Percentiles rank a stretch among this genome's conserved stretches.
Evolutionary conservation across 2,329 filamentous ascomycete genomes (phyloP).

Genomic region (Arthrobotrys entomopaga): DNA sequence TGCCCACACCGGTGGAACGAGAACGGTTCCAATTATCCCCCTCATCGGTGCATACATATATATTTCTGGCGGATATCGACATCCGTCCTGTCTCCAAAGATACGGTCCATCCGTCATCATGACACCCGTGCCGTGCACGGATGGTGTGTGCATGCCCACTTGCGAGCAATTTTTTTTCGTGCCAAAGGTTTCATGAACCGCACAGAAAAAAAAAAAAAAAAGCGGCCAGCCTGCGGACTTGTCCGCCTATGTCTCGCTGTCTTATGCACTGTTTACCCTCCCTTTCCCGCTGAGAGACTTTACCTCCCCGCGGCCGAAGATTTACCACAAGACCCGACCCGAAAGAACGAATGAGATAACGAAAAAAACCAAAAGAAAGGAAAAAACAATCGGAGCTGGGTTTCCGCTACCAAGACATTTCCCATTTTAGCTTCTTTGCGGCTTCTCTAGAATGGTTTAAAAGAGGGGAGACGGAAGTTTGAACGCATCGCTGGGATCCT

Average conservation of each 20-base stretch:
- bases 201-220: constrained; percentile 25
- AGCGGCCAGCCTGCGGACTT: constrained; percentile 37
- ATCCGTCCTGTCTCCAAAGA: constrained; percentile 21
- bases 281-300: constrained; percentile 7
- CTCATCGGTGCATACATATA: background rate
- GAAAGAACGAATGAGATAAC: constrained; percentile 10
- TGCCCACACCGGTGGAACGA: constrained; percentile 5
- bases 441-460: constrained; percentile 32
- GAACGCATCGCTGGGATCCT: constrained; percentile 42
- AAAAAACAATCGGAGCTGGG: background rate
- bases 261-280: constrained; percentile 41
- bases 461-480: constrained; percentile 44
- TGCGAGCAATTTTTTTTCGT: constrained; percentile 25
- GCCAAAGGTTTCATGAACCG: constrained; percentile 47
- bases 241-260: constrained; percentile 32
- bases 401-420: constrained; percentile 41
- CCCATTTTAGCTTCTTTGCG: constrained; percentile 32
- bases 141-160: constrained; percentile 3
- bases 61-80: constrained; percentile 17
- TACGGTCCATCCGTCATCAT: constrained; percentile 38
- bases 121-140: constrained; percentile 42
- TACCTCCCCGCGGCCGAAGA: too few species aligned
- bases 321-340: too few species aligned
- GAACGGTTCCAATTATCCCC: background rate
- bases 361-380: background rate